Percentiles rank a stretch among this genome's conserved stretches.
Conservation (phyloP, 495 filamentous ascomycete genomes). For the Immersiella caudata region DNA sequence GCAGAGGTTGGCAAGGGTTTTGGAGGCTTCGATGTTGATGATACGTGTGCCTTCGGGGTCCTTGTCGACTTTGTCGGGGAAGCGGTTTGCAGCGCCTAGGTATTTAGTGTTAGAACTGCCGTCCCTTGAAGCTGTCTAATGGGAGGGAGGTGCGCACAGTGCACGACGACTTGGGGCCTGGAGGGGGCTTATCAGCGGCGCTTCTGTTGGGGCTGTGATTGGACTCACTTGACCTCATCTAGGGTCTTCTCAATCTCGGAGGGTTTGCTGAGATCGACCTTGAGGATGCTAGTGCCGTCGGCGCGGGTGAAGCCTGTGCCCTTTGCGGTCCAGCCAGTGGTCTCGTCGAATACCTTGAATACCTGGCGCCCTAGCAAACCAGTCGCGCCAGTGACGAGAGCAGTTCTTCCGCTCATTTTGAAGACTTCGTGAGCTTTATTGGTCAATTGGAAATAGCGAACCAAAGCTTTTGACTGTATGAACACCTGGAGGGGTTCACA, state of each 20-base stretch:
- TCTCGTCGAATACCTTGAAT: conserved; percentile 69
- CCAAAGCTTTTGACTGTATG: not conserved
- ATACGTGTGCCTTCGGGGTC: conserved; percentile 74
- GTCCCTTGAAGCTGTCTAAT: no score
- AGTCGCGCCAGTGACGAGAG: conserved; percentile 81
- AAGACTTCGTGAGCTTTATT: not conserved
- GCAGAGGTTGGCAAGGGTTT: conserved; percentile 66
- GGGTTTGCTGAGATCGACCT: conserved; percentile 69
- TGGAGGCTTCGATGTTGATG: conserved; percentile 75
- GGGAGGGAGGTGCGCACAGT: conserved; percentile 66
- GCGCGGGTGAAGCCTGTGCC: conserved; percentile 79
- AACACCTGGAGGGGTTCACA: not conserved
- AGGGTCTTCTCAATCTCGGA: conserved; percentile 64
- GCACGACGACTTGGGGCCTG: conserved; percentile 81
- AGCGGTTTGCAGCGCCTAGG: conserved; percentile 79
- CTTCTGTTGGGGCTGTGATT: not conserved
- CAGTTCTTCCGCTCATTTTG: conserved; percentile 49
- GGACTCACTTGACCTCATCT: conserved; percentile 64
- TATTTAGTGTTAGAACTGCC: not conserved
- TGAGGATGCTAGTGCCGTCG: conserved; percentile 70
- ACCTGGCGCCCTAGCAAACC: conserved; percentile 84
- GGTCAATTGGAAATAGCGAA: not conserved
- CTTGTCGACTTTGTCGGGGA: conserved; percentile 79
- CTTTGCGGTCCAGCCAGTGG: conserved; percentile 67
- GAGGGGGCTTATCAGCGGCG: not conserved